A percentile compares a stretch with the other conserved stretches of the same genome.
Evolutionary conservation across 495 filamentous ascomycete species (phyloP).

Genomic region (Xylaria telfairii): DNA sequence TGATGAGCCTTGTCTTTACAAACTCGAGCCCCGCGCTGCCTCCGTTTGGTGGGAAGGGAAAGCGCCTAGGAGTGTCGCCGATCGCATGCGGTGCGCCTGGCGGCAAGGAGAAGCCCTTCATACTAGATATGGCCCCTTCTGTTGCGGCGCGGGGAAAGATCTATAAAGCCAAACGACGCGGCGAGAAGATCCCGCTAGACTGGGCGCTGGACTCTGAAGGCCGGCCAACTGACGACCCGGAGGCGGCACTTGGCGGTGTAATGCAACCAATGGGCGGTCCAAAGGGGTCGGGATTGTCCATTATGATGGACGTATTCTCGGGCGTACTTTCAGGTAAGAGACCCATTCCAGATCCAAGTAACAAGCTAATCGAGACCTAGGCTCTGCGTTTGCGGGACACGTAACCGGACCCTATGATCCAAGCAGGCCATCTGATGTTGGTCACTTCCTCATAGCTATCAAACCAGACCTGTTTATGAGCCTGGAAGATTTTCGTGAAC

Average conservation of each 20-base stretch:
- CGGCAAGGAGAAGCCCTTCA: constrained; percentile 61
- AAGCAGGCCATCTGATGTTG: constrained; percentile 70
- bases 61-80: constrained; percentile 76
- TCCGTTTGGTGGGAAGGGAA: constrained; percentile 70
- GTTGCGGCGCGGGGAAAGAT: constrained; percentile 78
- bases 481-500: constrained; percentile 67
- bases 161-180: constrained; percentile 72
- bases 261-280: constrained; percentile 85
- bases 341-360: background rate
- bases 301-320: constrained; percentile 89
- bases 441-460: constrained; percentile 76
- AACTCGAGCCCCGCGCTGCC: constrained; percentile 78
- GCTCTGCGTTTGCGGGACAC: constrained; percentile 71
- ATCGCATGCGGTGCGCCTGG: constrained; percentile 78
- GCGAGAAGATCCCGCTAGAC: constrained; percentile 74
- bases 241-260: constrained; percentile 67
- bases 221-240: constrained; percentile 70
- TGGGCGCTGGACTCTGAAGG: constrained; percentile 80
- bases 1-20: constrained; percentile 81
- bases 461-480: constrained; percentile 78
- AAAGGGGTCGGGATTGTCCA: constrained; percentile 71
- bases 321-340: constrained; percentile 68
- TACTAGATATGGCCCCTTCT: constrained; percentile 79
- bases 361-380: constrained; percentile 16
- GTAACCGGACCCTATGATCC: constrained; percentile 77